Conservation (phyloP, 306 rosid species). For the Casuarina glauca region DNA sequence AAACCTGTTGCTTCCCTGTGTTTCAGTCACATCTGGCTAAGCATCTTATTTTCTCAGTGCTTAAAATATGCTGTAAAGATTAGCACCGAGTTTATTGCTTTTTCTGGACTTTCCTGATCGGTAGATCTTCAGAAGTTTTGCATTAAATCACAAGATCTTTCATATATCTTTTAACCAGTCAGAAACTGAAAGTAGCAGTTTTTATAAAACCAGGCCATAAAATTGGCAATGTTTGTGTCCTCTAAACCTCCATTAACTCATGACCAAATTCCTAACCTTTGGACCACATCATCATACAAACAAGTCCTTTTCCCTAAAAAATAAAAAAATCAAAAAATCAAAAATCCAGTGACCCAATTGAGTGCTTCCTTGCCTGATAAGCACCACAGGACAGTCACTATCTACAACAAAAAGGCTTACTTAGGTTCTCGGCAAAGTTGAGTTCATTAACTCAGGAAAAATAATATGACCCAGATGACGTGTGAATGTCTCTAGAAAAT, state of each 20-base stretch:
- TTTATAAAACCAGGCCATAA: not conserved
- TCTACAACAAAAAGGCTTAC: not conserved
- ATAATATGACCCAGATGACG: not conserved
- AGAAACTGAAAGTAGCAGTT: not conserved
- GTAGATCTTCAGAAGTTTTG: not conserved
- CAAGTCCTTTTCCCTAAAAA: not conserved
- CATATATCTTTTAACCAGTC: not conserved
- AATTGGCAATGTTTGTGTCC: not conserved
- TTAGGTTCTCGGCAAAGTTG: not conserved
- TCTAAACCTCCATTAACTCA: not conserved
- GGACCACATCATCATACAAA: not conserved
- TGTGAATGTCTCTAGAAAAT: not conserved
- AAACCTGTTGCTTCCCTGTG: not conserved
- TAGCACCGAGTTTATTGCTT: not conserved
- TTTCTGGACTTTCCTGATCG: not conserved
- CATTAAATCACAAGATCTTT: not conserved
- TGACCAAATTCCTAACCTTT: not conserved
- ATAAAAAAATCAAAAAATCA: too few relatives aligned
- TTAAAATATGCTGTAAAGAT: not conserved
- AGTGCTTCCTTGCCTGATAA: not conserved
- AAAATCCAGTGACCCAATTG: not conserved
- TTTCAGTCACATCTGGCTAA: not conserved
- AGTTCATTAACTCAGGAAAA: not conserved
- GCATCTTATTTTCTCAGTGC: not conserved
- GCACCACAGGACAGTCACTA: not conserved